Evolutionary conservation across 2,329 filamentous ascomycete species (phyloP).

Genomic region (Huntiella omanensis): DNA sequence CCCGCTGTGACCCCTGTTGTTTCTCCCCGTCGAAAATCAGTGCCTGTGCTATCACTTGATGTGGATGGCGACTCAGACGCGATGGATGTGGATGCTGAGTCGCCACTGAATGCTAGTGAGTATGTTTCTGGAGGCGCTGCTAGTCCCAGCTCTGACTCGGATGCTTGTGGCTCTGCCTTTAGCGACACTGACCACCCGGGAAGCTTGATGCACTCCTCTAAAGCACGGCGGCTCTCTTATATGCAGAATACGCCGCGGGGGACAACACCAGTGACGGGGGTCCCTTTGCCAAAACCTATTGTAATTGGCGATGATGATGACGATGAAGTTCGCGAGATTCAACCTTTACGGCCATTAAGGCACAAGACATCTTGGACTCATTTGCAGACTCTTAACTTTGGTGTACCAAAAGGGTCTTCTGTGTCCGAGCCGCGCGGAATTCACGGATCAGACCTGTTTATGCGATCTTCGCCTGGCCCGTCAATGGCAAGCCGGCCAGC

Average conservation of each 20-base stretch:
- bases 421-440: no score
- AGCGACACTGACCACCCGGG: background rate
- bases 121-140: background rate
- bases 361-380: background rate
- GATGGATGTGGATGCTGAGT: conserved; percentile 1
- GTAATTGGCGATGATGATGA: background rate
- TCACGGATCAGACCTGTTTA: no score
- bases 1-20: background rate
- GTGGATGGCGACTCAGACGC: background rate
- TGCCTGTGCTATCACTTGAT: background rate
- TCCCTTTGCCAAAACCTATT: background rate
- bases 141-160: background rate
- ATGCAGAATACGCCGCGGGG: conserved; percentile 1
- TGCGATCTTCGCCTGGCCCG: no score
- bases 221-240: conserved; percentile 1
- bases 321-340: background rate
- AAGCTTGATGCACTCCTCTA: background rate
- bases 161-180: background rate
- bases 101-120: background rate
- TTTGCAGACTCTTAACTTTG: background rate
- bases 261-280: background rate
- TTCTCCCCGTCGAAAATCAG: background rate
- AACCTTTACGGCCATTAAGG: background rate
- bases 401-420: no score
- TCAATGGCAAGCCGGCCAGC: no score